Percentiles rank a stretch among this genome's conserved stretches.
Conservation (phyloP, 2,329 filamentous ascomycete species). For the Chrysosporium queenslandicum region DNA sequence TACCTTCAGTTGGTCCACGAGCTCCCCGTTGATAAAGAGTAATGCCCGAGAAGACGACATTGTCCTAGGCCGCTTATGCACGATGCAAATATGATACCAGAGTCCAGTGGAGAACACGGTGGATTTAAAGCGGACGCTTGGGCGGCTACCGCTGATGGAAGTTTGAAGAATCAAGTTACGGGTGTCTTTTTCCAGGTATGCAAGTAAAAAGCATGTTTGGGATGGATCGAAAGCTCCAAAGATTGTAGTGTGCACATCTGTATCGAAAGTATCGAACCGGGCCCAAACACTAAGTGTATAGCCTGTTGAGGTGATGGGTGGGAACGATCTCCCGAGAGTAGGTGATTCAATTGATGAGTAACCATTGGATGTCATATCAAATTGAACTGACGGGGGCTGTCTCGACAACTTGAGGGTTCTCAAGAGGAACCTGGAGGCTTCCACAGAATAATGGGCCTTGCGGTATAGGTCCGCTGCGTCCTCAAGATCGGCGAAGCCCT, state of each 20-base stretch:
- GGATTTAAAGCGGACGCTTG: slow-evolving; percentile 88
- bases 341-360: slow-evolving; percentile 84
- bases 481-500: slow-evolving; percentile 70
- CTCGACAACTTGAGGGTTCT: slow-evolving; percentile 64
- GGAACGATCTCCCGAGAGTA: slow-evolving; percentile 75
- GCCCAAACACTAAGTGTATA: slow-evolving; percentile 91
- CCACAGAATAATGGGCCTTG: slow-evolving; percentile 43
- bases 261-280: slow-evolving; percentile 76
- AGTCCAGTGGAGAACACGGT: slow-evolving; percentile 60
- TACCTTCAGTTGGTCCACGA: slow-evolving; percentile 82
- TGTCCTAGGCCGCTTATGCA: slow-evolving; percentile 69
- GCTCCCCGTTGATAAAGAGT: slow-evolving; percentile 86
- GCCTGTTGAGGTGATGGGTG: slow-evolving; percentile 64
- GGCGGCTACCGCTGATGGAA: slow-evolving; percentile 72
- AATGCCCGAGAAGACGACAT: slow-evolving; percentile 70
- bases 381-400: slow-evolving; percentile 78
- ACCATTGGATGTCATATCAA: slow-evolving; percentile 79
- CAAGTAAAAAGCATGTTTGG: slow-evolving; percentile 86
- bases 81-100: slow-evolving; percentile 91
- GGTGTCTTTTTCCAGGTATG: slow-evolving; percentile 88
- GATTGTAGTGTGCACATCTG: slow-evolving; percentile 77
- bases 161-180: slow-evolving; percentile 93
- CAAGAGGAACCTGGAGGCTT: slow-evolving; percentile 59
- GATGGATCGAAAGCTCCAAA: slow-evolving; percentile 90
- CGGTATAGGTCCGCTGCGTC: slow-evolving; percentile 69